phyloP scores from a whole-genome alignment of 352 stramenopile genomes.

The Salisapilia sapeloensis region DNA sequence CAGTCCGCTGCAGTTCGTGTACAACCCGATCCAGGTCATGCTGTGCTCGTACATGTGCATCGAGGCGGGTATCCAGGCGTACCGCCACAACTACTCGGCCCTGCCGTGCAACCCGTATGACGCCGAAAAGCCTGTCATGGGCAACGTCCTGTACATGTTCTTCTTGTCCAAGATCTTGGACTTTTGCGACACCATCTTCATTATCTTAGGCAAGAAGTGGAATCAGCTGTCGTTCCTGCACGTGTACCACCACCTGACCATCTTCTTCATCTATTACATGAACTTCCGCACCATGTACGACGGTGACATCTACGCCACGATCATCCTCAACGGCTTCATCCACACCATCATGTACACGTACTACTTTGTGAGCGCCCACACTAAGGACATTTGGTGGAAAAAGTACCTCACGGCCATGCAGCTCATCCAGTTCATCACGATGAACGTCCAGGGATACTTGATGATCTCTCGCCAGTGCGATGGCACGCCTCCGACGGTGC shows the following conservation, averaged over 20 bases:
- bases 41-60: constrained; percentile 95
- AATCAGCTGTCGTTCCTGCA: constrained; percentile 95
- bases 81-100: constrained; percentile 85
- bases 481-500: constrained; percentile 62
- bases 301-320: constrained; percentile 93
- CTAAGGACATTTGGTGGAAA: constrained; percentile 96
- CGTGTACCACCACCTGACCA: constrained; percentile 96
- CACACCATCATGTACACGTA: constrained; percentile 99
- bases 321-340: constrained; percentile 95
- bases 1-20: constrained; percentile 85
- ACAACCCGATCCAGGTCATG: constrained; percentile 95
- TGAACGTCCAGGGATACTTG: constrained; percentile 63
- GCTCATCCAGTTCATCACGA: constrained; percentile 87
- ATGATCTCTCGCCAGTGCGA: constrained; percentile 80
- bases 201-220: constrained; percentile 96
- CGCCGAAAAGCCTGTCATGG: constrained; percentile 81
- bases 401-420: constrained; percentile 92
- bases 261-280: constrained; percentile 96
- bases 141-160: constrained; percentile 95
- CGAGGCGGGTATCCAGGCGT: constrained; percentile 84
- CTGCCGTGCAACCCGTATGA: constrained; percentile 88
- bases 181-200: constrained; percentile 93
- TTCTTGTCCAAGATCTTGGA: constrained; percentile 95
- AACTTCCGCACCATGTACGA: constrained; percentile 91
- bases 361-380: constrained; percentile 97